A percentile compares a stretch with the other conserved stretches of the same genome.
Conservation (phyloP, 495 filamentous ascomycete genomes). For the Copromyces sp. region DNA sequence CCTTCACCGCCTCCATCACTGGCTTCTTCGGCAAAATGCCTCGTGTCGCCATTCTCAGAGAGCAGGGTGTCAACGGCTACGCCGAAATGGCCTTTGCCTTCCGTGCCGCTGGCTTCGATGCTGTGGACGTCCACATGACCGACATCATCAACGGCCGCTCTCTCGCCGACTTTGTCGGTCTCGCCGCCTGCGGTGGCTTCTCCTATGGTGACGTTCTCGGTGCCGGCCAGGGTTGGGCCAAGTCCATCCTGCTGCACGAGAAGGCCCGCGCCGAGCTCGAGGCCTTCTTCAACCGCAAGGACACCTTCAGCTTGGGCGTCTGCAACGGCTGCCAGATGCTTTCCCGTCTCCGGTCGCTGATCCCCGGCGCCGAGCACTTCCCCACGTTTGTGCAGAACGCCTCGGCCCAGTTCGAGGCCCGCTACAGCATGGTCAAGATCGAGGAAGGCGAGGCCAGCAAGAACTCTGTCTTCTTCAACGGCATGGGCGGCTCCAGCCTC, state of each 20-base stretch:
- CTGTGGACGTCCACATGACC: constrained; percentile 94
- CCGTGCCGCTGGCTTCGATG: constrained; percentile 78
- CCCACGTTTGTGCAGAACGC: constrained; percentile 78
- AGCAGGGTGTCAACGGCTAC: constrained; percentile 92
- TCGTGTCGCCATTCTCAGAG: constrained; percentile 84
- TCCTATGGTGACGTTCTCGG: constrained; percentile 95
- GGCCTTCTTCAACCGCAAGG: constrained; percentile 74
- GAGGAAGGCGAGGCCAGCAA: constrained; percentile 40
- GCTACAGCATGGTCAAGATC: constrained; percentile 81
- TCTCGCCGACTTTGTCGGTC: constrained; percentile 70
- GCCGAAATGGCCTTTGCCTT: constrained; percentile 97
- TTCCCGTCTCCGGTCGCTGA: constrained; percentile 67
- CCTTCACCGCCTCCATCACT: constrained; percentile 57
- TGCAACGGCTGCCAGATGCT: constrained; percentile 99
- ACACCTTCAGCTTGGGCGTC: constrained; percentile 89
- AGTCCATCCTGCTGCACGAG: constrained; percentile 76
- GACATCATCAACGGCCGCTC: constrained; percentile 75
- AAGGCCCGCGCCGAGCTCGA: constrained; percentile 68
- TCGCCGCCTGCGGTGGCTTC: constrained; percentile 94
- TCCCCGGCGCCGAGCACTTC: constrained; percentile 79
- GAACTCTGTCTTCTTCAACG: constrained; percentile 83
- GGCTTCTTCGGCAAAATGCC: constrained; percentile 65
- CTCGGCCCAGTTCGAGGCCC: constrained; percentile 87
- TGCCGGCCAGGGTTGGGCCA: constrained; percentile 94
- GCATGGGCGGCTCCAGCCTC: constrained; percentile 74